These are phyloP conservation scores for Chamaenerion angustifolium DNA, from an alignment of 345 rosid species.

Conservation along the genomic window DNA sequence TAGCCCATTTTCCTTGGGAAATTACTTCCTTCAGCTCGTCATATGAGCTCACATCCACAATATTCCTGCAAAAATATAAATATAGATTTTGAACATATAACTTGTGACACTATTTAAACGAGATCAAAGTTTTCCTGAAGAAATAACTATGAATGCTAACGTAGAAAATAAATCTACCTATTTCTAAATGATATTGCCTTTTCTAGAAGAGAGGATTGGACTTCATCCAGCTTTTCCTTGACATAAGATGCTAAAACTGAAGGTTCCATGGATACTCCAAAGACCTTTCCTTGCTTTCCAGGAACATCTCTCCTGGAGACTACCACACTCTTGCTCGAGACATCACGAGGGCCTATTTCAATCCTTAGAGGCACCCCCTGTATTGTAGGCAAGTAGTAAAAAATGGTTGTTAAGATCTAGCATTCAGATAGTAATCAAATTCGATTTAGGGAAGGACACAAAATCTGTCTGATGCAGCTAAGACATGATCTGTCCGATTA, in stretches of 20 bases:
- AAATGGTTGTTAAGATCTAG: constrained; percentile 3
- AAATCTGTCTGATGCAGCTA: too few species aligned
- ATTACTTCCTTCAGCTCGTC: constrained; percentile 68
- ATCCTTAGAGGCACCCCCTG: constrained; percentile 83
- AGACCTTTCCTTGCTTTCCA: constrained; percentile 80
- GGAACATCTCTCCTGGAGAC: constrained; percentile 86
- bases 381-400: constrained; percentile 4
- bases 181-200: constrained; percentile 60
- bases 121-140: too few species aligned
- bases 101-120: too few species aligned
- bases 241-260: constrained; percentile 50
- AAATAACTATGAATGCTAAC: not conserved
- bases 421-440: too few species aligned
- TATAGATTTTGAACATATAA: too few species aligned
- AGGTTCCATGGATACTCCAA: constrained; percentile 85
- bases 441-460: too few species aligned
- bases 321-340: constrained; percentile 64
- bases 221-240: constrained; percentile 80
- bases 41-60: constrained; percentile 75
- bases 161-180: too few species aligned
- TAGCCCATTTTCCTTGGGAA: constrained; percentile 83
- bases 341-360: constrained; percentile 96
- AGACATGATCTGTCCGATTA: too few species aligned
- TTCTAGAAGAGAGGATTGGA: constrained; percentile 67
- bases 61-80: constrained; percentile 43